Conservation (phyloP, 73 alveolate genomes). For the Paramecium primaurelia region DNA sequence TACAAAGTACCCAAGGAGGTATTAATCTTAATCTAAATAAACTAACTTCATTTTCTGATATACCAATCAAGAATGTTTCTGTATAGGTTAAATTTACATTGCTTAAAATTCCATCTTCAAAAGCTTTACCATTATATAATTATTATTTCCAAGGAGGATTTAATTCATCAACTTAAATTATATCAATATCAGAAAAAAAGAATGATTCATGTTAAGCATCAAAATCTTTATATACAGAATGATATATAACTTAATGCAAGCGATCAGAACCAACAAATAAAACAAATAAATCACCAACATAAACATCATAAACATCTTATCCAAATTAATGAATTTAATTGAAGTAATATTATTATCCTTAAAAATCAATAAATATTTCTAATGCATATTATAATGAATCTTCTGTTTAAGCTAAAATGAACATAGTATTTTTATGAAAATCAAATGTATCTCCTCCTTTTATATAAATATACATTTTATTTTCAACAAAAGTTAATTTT, state of each 20-base stretch:
- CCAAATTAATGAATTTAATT: neutral
- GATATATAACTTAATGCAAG: neutral
- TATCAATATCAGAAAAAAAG: neutral
- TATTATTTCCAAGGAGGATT: neutral
- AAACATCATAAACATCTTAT: neutral
- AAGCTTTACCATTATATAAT: neutral
- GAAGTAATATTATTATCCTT: neutral
- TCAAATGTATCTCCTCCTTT: neutral
- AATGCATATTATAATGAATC: neutral
- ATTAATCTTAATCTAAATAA: neutral
- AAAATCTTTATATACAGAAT: neutral
- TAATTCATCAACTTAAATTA: slow-evolving; percentile 14
- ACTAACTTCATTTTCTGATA: neutral
- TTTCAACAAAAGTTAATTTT: neutral
- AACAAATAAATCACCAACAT: neutral
- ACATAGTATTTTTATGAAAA: neutral
- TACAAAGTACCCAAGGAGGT: slow-evolving; percentile 27
- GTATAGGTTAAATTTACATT: neutral
- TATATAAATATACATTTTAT: neutral
- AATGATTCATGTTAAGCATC: neutral
- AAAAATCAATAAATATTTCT: neutral
- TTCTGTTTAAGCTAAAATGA: slow-evolving; percentile 27
- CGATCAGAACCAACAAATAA: neutral
- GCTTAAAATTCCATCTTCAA: neutral
- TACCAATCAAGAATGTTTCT: neutral